Evolutionary conservation across 2,329 filamentous ascomycete genomes (phyloP), one percentile per base, ranked within the genome.

Genomic region (Hypoxylon sp.): DNA sequence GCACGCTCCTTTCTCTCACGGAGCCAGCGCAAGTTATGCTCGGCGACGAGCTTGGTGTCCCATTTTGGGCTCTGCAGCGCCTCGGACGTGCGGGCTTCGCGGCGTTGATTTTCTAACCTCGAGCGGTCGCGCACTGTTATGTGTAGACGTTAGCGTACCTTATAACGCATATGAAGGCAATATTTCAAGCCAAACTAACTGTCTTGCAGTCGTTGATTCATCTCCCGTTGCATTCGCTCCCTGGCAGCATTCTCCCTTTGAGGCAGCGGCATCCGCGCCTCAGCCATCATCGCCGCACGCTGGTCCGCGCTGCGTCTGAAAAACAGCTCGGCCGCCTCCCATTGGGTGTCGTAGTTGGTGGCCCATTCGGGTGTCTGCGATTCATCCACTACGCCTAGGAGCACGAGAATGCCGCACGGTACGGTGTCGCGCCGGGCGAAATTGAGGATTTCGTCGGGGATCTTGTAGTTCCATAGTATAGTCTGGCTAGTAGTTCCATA

Each of bases 391-490:
- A 86, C 71, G 19, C 76, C 79, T 0, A 89, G 74, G 19, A 88
- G 73, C n/a, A 87, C 86, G 27, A 89, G 79, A 27, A 88, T 79
- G 30, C 87, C 87, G 71, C 87, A 88, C 0, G 87, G 87, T 0
- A 90, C 81, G 0, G 84, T 84, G 16, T 84, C 82, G 29, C 80
- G 81, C 7, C 83, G 80, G 2, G 85, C 76, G 62, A 89, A 86
- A 0, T 77, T 67, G 1, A 88, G 71, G 3, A 88, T 76, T 2
- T 82, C 80, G 19, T 84, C 80, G 0, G 87, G 85, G 48, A 88
- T 87, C 60, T 82, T 81, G 77, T 87, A 88, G 72, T 84, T 86
- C 87, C 87, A 89, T 2, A 89, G 78, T 8, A 88, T 80, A 0
- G 86, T 88, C 68, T 84, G 81, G 52, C 80, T 83, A 0, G 82